Evolutionary conservation across 768 basidiomycete genomes (phyloP).

Genomic region (Clathrus columnatus): DNA sequence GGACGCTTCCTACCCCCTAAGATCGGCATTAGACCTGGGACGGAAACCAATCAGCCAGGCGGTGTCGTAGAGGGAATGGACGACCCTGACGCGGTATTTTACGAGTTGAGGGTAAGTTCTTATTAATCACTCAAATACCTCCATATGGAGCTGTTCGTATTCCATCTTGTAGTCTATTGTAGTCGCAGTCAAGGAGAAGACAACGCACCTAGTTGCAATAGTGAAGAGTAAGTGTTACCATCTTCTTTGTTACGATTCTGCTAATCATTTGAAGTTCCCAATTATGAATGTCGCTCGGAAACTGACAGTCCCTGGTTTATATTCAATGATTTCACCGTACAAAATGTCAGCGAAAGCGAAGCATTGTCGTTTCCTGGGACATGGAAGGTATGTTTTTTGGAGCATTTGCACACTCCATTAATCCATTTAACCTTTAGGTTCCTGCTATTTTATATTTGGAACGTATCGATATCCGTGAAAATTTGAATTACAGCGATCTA

Average conservation of each 20-base stretch:
- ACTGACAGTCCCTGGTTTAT: conserved; percentile 69
- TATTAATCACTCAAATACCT: too few species aligned
- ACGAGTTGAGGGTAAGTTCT: conserved; percentile 61
- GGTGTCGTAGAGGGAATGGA: conserved; percentile 54
- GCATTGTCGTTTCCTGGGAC: conserved; percentile 78
- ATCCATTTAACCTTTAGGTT: conserved; percentile 37
- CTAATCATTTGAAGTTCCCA: conserved; percentile 46
- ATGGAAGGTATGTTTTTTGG: conserved; percentile 84
- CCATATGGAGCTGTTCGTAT: not conserved
- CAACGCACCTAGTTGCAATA: conserved; percentile 81
- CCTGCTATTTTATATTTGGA: conserved; percentile 91
- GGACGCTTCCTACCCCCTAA: conserved; percentile 52
- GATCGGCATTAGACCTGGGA: conserved; percentile 23
- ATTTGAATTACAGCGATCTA: conserved; percentile 56
- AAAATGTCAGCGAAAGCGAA: conserved; percentile 75
- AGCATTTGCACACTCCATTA: not conserved
- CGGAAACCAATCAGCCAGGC: conserved; percentile 29
- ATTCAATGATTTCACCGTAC: conserved; percentile 95
- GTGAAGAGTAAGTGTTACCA: conserved; percentile 53
- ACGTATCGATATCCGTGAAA: conserved; percentile 49
- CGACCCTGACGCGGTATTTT: conserved; percentile 47
- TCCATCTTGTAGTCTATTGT: conserved; percentile 55
- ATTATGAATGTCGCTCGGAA: conserved; percentile 40
- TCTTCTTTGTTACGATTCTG: not conserved
- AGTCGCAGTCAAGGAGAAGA: conserved; percentile 56